Evolutionary conservation across 768 basidiomycete species (phyloP).

Genomic region (Lactarius sp.): DNA sequence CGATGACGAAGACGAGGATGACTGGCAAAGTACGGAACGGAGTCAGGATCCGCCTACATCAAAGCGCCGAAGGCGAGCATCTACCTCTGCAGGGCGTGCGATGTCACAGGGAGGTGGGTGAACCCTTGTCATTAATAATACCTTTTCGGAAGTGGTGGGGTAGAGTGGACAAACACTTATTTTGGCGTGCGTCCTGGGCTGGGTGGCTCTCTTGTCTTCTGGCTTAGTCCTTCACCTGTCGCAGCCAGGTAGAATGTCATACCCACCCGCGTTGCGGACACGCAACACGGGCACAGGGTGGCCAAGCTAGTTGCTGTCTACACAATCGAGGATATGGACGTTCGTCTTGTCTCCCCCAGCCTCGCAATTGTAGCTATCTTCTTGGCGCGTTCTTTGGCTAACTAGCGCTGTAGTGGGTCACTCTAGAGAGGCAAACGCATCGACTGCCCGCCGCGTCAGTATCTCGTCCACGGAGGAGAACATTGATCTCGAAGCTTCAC

Average conservation of each 20-base stretch:
- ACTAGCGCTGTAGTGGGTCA: constrained; percentile 14
- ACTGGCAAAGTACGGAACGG: constrained; percentile 29
- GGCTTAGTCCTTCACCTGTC: background rate
- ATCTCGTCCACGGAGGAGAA: constrained; percentile 27
- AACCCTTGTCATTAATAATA: background rate
- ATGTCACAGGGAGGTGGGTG: constrained; percentile 18
- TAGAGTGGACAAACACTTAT: background rate
- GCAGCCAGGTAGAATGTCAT: background rate
- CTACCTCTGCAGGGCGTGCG: constrained; percentile 26
- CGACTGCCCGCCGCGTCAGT: constrained; percentile 21
- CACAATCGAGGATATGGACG: background rate
- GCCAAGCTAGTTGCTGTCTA: background rate
- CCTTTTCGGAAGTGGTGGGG: background rate
- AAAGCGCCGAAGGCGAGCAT: constrained; percentile 28
- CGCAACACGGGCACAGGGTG: constrained; percentile 1
- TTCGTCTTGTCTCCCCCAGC: background rate
- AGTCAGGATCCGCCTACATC: constrained; percentile 36
- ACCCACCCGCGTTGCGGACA: background rate
- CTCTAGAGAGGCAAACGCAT: constrained; percentile 25
- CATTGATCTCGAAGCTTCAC: constrained; percentile 30
- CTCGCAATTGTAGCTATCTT: background rate
- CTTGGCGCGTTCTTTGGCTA: background rate
- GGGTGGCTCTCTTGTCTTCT: background rate
- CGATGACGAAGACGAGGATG: constrained; percentile 50
- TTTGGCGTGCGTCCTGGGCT: background rate